Conservation (phyloP, 768 basidiomycete genomes). For the Candolleomyces eurysporus region DNA sequence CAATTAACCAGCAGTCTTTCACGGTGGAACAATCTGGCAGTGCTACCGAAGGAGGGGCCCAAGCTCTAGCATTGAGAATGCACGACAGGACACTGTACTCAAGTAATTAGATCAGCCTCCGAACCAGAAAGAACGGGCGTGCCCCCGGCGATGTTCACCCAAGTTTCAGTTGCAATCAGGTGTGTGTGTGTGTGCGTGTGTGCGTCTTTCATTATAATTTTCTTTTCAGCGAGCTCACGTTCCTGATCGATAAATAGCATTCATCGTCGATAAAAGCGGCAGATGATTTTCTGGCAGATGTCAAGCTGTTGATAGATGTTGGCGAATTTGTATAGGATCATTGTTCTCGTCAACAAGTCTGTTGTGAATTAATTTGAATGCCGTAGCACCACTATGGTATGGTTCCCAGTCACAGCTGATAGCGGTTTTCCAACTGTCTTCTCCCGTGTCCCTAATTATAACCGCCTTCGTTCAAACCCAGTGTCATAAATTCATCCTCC, state of each 20-base stretch:
- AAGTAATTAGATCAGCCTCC: neutral
- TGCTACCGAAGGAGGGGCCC: too few species aligned
- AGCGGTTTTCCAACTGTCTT: neutral
- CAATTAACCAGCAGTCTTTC: too few species aligned
- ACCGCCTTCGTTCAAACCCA: constrained; percentile 6
- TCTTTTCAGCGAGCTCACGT: neutral
- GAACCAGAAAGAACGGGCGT: neutral
- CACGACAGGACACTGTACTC: too few species aligned
- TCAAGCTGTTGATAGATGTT: constrained; percentile 1
- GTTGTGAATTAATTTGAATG: neutral
- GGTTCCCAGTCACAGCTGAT: neutral
- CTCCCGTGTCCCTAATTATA: neutral
- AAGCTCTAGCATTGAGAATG: too few species aligned
- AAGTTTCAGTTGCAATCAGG: neutral
- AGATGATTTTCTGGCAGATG: constrained; percentile 1
- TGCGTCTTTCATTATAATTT: neutral
- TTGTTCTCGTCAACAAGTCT: neutral
- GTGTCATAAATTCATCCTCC: neutral
- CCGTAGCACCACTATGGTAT: constrained; percentile 9
- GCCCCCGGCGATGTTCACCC: neutral
- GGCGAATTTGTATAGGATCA: constrained; percentile 5
- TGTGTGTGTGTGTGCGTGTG: too few species aligned
- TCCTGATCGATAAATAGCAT: neutral
- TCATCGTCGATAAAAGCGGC: neutral
- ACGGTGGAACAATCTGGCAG: too few species aligned